Evolutionary conservation across 352 stramenopile genomes (phyloP).

Genomic region (Pythium volutum): DNA sequence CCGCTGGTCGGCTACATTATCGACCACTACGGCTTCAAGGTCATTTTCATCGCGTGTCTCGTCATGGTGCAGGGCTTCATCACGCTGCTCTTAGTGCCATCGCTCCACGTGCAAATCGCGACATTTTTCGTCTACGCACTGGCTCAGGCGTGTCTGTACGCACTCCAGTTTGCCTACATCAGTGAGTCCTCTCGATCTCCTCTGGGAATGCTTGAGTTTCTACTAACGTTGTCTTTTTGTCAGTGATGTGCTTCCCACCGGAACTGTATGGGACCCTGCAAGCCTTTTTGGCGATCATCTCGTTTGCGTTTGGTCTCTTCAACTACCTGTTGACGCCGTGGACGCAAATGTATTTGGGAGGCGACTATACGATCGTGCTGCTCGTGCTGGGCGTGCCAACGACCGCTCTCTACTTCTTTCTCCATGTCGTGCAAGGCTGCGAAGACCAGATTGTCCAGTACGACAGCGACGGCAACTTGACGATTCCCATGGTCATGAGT

Average conservation of each 20-base stretch:
- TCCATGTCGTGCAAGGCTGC: conserved; percentile 52
- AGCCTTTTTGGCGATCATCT: conserved; percentile 65
- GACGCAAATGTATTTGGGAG: conserved; percentile 64
- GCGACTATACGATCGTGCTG: conserved; percentile 62
- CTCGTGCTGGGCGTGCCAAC: conserved; percentile 52
- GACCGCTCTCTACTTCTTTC: conserved; percentile 58
- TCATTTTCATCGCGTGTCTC: conserved; percentile 65
- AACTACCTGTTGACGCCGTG: conserved; percentile 79
- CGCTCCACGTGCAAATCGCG: conserved; percentile 50
- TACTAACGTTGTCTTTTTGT: conserved; percentile 12
- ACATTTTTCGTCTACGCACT: conserved; percentile 77
- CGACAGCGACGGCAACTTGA: conserved; percentile 21
- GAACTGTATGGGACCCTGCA: conserved; percentile 77
- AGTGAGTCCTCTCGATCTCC: conserved; percentile 56
- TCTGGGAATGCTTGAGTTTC: neutral
- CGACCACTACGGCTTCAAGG: conserved; percentile 76
- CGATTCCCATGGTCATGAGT: conserved; percentile 3
- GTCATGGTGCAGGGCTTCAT: conserved; percentile 67
- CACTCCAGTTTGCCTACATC: conserved; percentile 85
- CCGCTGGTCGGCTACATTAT: conserved; percentile 70
- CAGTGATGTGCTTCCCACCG: conserved; percentile 81
- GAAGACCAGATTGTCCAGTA: conserved; percentile 57
- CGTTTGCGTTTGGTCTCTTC: conserved; percentile 64
- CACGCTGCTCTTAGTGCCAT: conserved; percentile 56
- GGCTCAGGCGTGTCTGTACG: conserved; percentile 71